Conservation (phyloP, 305 asterid genomes). For the Ruellia speciosa region DNA sequence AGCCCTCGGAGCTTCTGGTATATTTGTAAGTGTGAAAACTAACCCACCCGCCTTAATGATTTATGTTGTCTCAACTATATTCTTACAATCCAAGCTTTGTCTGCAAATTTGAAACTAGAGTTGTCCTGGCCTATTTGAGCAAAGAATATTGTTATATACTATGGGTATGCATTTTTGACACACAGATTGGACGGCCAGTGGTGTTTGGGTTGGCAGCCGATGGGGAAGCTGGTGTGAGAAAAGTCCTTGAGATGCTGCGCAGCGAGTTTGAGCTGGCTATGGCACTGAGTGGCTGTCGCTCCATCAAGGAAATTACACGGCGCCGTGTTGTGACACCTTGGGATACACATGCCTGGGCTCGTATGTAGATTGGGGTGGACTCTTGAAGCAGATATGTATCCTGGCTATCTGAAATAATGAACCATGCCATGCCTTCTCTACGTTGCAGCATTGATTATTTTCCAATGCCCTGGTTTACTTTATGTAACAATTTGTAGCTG, state of each 20-base stretch:
- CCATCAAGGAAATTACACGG: conserved; percentile 60
- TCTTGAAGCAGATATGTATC: background rate
- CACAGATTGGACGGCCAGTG: conserved; percentile 70
- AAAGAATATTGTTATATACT: too few relatives aligned
- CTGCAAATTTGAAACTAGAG: too few relatives aligned
- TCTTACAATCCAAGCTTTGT: too few relatives aligned
- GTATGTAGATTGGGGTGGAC: conserved; percentile 27
- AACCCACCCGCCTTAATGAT: background rate
- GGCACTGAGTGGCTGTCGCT: conserved; percentile 78
- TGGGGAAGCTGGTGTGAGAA: conserved; percentile 70
- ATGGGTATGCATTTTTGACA: too few relatives aligned
- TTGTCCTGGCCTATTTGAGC: too few relatives aligned
- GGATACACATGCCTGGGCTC: conserved; percentile 41
- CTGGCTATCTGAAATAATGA: background rate
- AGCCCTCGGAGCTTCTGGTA: conserved; percentile 81
- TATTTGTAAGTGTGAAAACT: conserved; percentile 51
- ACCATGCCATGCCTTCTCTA: background rate
- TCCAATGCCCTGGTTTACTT: too few relatives aligned
- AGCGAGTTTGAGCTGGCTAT: conserved; percentile 77
- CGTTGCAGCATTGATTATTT: too few relatives aligned
- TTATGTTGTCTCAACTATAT: background rate
- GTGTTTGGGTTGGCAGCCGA: conserved; percentile 61
- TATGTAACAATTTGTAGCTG: too few relatives aligned
- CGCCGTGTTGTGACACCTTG: conserved; percentile 45
- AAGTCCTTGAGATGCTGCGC: conserved; percentile 62